Percentiles rank a stretch among this genome's conserved stretches.
These are phyloP conservation scores for Fragaria ananassa DNA, from an alignment of 306 rosid species.

Conservation along the genomic window DNA sequence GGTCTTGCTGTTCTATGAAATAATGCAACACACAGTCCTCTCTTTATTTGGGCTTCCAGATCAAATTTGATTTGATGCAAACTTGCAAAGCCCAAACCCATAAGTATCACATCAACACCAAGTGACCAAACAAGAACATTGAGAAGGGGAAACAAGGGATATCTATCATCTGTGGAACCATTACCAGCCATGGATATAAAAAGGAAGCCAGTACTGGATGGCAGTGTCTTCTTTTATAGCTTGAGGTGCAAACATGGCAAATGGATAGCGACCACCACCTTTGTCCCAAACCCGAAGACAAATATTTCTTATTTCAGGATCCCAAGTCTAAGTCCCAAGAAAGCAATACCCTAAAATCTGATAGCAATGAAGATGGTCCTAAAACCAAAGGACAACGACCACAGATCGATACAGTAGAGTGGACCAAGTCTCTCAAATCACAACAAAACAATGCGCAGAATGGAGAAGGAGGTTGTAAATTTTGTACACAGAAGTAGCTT, in stretches of 20 bases:
- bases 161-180: background rate
- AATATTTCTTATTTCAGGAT: background rate
- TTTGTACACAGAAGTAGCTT: background rate
- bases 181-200: background rate
- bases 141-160: background rate
- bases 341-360: background rate
- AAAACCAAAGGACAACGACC: conserved; percentile 2
- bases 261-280: background rate
- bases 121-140: background rate
- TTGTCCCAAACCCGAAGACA: background rate
- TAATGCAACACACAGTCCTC: background rate
- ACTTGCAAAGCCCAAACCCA: background rate
- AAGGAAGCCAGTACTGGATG: background rate
- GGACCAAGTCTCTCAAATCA: conserved; percentile 1
- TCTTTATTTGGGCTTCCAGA: background rate
- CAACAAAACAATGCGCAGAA: background rate
- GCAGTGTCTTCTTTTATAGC: background rate
- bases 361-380: conserved; percentile 1
- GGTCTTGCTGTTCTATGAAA: background rate
- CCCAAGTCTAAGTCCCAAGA: background rate
- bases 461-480: background rate
- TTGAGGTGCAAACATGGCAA: conserved; percentile 10
- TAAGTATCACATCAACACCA: background rate
- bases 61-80: background rate
- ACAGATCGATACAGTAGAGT: background rate